Conservation (phyloP, 805 yeast genomes). For the Metschnikowia rubicola region DNA sequence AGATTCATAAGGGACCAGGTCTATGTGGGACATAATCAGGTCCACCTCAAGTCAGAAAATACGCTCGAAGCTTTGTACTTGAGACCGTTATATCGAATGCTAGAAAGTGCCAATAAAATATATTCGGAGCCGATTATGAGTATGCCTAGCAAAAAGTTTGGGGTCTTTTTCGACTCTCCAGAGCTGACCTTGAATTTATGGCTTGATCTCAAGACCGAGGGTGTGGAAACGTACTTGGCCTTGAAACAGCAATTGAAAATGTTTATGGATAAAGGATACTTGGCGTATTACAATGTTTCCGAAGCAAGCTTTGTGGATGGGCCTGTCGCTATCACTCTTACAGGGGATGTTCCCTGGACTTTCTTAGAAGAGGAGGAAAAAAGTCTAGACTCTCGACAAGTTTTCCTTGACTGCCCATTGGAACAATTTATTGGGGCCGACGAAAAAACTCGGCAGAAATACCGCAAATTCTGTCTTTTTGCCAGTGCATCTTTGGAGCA, state of each 20-base stretch:
- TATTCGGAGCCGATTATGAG: constrained; percentile 17
- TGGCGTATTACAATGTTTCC: constrained; percentile 46
- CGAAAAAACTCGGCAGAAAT: constrained; percentile 22
- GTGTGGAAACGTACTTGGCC: constrained; percentile 44
- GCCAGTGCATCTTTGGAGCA: constrained; percentile 43
- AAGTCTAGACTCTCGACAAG: constrained; percentile 21
- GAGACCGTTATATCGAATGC: constrained; percentile 46
- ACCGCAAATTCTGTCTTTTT: constrained; percentile 30
- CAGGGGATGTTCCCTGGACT: constrained; percentile 60
- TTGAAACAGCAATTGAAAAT: constrained; percentile 45
- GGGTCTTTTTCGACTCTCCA: constrained; percentile 42
- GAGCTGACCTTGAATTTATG: constrained; percentile 55
- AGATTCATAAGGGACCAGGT: constrained; percentile 27
- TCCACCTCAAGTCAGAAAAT: constrained; percentile 40
- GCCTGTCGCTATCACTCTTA: constrained; percentile 60
- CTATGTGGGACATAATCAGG: constrained; percentile 61
- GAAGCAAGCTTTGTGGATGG: constrained; percentile 38
- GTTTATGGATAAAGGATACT: constrained; percentile 45
- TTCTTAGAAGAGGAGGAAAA: constrained; percentile 21
- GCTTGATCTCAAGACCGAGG: constrained; percentile 61
- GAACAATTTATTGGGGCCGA: constrained; percentile 21
- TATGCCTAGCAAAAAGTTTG: constrained; percentile 20
- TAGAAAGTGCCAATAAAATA: constrained; percentile 46
- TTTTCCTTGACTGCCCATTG: constrained; percentile 56
- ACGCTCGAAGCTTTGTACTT: constrained; percentile 52